A percentile compares a stretch with the other conserved stretches of the same genome.
Evolutionary conservation across 257 asterid species (phyloP).

Genomic region (Solanum paucissectum): DNA sequence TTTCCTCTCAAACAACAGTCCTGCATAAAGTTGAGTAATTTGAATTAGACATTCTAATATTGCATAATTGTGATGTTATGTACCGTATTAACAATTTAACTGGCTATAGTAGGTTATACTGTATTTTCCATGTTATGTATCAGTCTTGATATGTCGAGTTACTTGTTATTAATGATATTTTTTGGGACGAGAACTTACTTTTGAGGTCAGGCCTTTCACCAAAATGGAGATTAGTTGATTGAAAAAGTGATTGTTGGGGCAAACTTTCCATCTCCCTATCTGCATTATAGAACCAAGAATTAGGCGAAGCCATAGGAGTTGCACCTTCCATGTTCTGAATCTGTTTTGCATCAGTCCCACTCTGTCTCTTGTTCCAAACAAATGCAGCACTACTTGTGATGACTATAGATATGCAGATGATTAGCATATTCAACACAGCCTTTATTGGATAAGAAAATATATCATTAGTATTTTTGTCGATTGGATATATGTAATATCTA

Average conservation of each 20-base stretch:
- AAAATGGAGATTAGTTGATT: slow-evolving; percentile 54
- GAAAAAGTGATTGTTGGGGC: slow-evolving; percentile 36
- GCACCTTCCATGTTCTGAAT: slow-evolving; percentile 52
- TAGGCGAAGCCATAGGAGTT: slow-evolving; percentile 47
- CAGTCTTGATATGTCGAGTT: neutral
- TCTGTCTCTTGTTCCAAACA: slow-evolving; percentile 42
- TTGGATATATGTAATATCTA: slow-evolving; percentile 48
- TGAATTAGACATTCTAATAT: neutral
- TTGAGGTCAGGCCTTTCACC: slow-evolving; percentile 78
- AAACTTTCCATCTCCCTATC: slow-evolving; percentile 76
- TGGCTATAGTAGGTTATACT: neutral
- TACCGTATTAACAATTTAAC: neutral
- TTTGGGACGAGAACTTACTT: slow-evolving; percentile 29
- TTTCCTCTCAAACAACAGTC: slow-evolving; percentile 40
- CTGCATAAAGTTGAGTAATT: slow-evolving; percentile 18
- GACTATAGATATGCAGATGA: slow-evolving; percentile 38
- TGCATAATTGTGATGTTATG: neutral
- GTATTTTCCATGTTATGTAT: neutral
- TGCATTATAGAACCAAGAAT: slow-evolving; percentile 36
- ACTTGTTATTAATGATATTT: neutral
- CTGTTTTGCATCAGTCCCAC: slow-evolving; percentile 28
- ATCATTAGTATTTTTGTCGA: slow-evolving; percentile 43
- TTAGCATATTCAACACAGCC: slow-evolving; percentile 25
- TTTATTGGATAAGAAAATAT: slow-evolving; percentile 26
- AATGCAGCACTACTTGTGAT: slow-evolving; percentile 33